Conservation (phyloP, 2,329 filamentous ascomycete species). For the Aspergillus sp. region DNA sequence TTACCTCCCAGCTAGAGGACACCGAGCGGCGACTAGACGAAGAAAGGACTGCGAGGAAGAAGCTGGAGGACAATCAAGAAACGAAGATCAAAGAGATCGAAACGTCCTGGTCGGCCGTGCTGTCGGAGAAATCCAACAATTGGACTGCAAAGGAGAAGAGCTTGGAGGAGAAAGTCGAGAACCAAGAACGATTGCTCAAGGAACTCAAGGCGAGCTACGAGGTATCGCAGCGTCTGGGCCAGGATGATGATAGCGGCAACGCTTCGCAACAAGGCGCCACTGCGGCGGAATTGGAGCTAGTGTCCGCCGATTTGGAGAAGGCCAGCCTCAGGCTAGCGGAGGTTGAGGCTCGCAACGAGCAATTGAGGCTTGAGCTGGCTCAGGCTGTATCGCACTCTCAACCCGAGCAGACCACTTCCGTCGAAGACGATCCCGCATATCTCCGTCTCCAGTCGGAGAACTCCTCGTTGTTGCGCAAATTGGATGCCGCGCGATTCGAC, state of each 20-base stretch:
- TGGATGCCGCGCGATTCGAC: conserved; percentile 81
- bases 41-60: conserved; percentile 70
- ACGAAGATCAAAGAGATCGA: conserved; percentile 85
- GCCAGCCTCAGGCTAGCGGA: conserved; percentile 85
- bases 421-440: conserved; percentile 88
- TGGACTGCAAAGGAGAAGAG: conserved; percentile 92
- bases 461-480: conserved; percentile 81
- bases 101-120: conserved; percentile 80
- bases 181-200: conserved; percentile 84
- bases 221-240: conserved; percentile 84
- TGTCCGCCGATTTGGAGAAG: conserved; percentile 85
- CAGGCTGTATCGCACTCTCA: conserved; percentile 76
- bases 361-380: conserved; percentile 84
- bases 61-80: conserved; percentile 75
- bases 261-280: conserved; percentile 67
- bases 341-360: conserved; percentile 90
- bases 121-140: conserved; percentile 93
- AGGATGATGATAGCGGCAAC: conserved; percentile 65
- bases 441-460: conserved; percentile 91
- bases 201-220: conserved; percentile 98
- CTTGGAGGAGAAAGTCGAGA: conserved; percentile 90
- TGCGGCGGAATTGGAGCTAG: conserved; percentile 89
- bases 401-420: conserved; percentile 55
- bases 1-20: conserved; percentile 80
- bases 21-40: conserved; percentile 76